phyloP scores from a whole-genome alignment of 2,329 filamentous ascomycete species.

The Paramyrothecium roridum region DNA sequence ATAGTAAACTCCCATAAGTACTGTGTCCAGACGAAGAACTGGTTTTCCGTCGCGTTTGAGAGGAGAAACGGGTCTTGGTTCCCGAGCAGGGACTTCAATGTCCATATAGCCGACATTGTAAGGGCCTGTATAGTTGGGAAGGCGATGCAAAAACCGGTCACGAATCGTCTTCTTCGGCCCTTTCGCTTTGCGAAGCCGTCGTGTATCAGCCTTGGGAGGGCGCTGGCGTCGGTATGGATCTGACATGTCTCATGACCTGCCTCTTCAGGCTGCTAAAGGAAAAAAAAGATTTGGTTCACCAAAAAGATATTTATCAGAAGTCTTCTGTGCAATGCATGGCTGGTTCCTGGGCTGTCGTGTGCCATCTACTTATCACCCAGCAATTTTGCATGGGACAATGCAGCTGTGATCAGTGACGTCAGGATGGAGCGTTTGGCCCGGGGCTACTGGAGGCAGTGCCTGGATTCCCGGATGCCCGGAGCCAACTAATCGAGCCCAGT shows the following conservation, averaged over 20 bases:
- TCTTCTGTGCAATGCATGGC: too few relatives aligned
- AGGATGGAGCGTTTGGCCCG: neutral
- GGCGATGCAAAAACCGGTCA: constrained; percentile 38
- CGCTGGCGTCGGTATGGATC: neutral
- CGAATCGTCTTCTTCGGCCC: constrained; percentile 26
- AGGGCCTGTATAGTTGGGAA: constrained; percentile 61
- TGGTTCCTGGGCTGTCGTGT: neutral
- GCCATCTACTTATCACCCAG: neutral
- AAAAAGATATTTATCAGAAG: neutral
- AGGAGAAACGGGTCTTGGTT: constrained; percentile 34
- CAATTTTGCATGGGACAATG: neutral
- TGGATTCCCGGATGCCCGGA: neutral
- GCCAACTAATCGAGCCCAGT: neutral
- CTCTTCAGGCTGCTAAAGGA: too few relatives aligned
- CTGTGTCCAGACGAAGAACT: constrained; percentile 46
- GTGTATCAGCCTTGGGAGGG: neutral
- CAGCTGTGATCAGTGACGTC: neutral
- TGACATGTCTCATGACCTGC: neutral
- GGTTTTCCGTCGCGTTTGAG: constrained; percentile 35
- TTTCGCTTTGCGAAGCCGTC: constrained; percentile 8
- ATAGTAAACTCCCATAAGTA: constrained; percentile 65
- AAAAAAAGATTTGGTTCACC: neutral
- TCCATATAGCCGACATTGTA: constrained; percentile 69
- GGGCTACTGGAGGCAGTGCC: neutral
- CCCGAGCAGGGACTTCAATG: constrained; percentile 56